Conservation (phyloP, 2,329 filamentous ascomycete species). For the Ophiocordyceps unilateralis region DNA sequence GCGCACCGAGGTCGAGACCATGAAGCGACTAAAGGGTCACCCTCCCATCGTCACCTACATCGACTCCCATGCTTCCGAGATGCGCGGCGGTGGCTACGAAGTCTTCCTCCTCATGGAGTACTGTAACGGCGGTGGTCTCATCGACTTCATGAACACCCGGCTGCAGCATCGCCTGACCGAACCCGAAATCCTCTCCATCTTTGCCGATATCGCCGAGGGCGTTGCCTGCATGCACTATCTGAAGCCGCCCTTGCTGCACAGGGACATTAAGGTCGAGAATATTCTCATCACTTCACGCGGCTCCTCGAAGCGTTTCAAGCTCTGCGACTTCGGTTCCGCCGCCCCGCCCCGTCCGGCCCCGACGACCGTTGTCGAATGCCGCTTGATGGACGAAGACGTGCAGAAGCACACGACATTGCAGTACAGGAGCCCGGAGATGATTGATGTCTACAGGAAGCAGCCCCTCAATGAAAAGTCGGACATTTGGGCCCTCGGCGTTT, state of each 20-base stretch:
- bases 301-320: constrained; percentile 65
- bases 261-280: constrained; percentile 96
- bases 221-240: constrained; percentile 99
- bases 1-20: constrained; percentile 97
- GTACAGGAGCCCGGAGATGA: constrained; percentile 96
- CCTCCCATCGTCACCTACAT: constrained; percentile 94
- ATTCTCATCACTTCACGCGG: constrained; percentile 65
- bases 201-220: constrained; percentile 86
- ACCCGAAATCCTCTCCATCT: constrained; percentile 93
- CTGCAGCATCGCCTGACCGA: constrained; percentile 92
- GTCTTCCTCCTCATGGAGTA: constrained; percentile 98
- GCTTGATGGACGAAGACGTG: constrained; percentile 88
- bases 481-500: constrained; percentile 89
- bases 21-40: constrained; percentile 98
- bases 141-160: constrained; percentile 99
- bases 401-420: constrained; percentile 95
- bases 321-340: constrained; percentile 94
- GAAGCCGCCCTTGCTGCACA: constrained; percentile 78
- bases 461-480: constrained; percentile 98
- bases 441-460: constrained; percentile 91
- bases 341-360: constrained; percentile 72
- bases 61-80: constrained; percentile 90
- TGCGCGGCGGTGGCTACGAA: constrained; percentile 87
- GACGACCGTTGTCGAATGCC: constrained; percentile 71
- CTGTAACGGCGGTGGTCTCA: constrained; percentile 84